Conservation (phyloP, 1,284 basidiomycete species). For the Ceraceosorus bombacis region DNA sequence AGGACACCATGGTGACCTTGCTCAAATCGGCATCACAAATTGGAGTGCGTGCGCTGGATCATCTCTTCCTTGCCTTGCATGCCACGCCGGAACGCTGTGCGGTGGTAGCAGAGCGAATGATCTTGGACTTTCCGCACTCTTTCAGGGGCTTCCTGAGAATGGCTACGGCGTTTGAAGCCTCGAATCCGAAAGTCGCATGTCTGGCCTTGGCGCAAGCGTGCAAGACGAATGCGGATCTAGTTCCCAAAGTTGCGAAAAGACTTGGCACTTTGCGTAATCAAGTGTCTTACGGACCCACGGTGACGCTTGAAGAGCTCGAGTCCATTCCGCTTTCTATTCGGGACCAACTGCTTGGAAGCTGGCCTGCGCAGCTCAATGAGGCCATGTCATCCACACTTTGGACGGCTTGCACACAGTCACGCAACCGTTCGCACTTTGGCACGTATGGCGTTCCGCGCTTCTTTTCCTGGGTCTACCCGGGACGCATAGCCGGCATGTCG, state of each 20-base stretch:
- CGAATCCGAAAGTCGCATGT: constrained; percentile 55
- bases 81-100: neutral
- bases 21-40: neutral
- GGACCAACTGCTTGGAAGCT: constrained; percentile 50
- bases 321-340: constrained; percentile 48
- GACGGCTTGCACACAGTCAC: constrained; percentile 13
- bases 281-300: constrained; percentile 57
- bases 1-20: neutral
- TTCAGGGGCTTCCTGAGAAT: constrained; percentile 56
- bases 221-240: constrained; percentile 49
- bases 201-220: constrained; percentile 55
- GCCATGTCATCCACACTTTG: constrained; percentile 33
- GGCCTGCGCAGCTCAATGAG: constrained; percentile 49
- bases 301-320: constrained; percentile 51
- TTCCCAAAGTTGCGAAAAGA: constrained; percentile 53
- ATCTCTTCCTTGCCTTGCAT: neutral
- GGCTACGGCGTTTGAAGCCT: constrained; percentile 52
- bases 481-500: constrained; percentile 58
- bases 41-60: neutral
- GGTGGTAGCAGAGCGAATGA: neutral
- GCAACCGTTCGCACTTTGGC: constrained; percentile 44
- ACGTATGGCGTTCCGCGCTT: constrained; percentile 30
- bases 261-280: constrained; percentile 52
- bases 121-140: constrained; percentile 14
- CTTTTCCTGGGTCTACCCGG: constrained; percentile 57